Evolutionary conservation across 2,329 filamentous ascomycete genomes (phyloP).

Genomic region (Cladophialophora chaetospira): DNA sequence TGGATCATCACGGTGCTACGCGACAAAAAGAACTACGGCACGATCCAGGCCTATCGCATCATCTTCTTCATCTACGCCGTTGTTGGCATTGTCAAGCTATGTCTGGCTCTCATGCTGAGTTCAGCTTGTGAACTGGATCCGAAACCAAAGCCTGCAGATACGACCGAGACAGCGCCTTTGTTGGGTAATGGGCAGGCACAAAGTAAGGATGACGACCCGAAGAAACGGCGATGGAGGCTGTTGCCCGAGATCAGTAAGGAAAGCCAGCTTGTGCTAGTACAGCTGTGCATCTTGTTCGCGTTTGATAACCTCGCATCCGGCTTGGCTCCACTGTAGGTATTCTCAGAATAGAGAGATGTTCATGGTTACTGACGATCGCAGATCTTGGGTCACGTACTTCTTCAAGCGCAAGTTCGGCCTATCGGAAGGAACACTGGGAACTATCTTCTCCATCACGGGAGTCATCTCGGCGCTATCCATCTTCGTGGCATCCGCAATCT

Average conservation of each 20-base stretch:
- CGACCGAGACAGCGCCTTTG: constrained; percentile 43
- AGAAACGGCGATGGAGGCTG: constrained; percentile 42
- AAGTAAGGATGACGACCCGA: constrained; percentile 18
- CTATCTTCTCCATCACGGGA: constrained; percentile 54
- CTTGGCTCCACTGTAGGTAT: constrained; percentile 55
- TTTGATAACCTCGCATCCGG: constrained; percentile 72
- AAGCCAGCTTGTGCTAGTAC: constrained; percentile 58
- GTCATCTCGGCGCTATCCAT: constrained; percentile 51
- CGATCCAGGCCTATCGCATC: constrained; percentile 56
- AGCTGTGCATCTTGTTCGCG: constrained; percentile 67
- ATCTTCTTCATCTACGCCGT: constrained; percentile 59
- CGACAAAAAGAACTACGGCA: constrained; percentile 49
- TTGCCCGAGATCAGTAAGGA: constrained; percentile 44
- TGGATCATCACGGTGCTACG: constrained; percentile 53
- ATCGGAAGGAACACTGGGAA: constrained; percentile 56
- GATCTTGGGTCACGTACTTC: constrained; percentile 58
- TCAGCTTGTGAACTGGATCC: constrained; percentile 51
- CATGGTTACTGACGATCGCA: constrained; percentile 54
- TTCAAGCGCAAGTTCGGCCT: constrained; percentile 58
- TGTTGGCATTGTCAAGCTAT: constrained; percentile 57
- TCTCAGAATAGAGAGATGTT: background rate
- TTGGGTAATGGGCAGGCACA: constrained; percentile 28
- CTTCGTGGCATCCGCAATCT: constrained; percentile 26
- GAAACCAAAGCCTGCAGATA: constrained; percentile 22
- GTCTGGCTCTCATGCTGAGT: constrained; percentile 51